Base-by-base conservation (phyloP, 2,329 filamentous ascomycete species). In the Leptographium wingfieldii region DNA sequence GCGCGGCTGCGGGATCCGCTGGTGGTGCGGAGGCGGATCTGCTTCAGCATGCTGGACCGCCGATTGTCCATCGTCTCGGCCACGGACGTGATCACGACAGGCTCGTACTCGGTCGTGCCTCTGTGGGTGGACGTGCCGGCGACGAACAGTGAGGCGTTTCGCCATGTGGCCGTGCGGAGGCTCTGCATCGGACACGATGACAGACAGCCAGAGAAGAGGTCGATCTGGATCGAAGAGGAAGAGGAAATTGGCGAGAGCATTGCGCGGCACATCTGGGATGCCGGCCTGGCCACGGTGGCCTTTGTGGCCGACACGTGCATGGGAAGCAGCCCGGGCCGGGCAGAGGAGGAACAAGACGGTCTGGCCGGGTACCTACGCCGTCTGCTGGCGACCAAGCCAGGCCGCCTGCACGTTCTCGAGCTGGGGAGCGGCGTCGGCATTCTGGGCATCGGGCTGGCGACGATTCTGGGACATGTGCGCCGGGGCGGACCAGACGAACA, bases 181-280 rank as follows among this genome's bases (percentile, higher is more conserved):
- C 62, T 79, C 58, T 65, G 66, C 29, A 59, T 69, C 49, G 58
- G 62, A 19, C 4, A 43, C 14, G 40, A 19, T 1, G 16, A 46
- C 16, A 19, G 16, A 2, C 1, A 48, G 5, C 57, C 52, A 3
- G 16, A 40, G 3, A 31, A 57, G n/a, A 40, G 57, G 22, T 54
- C 68, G 2, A 65, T 68, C 0, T 65, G 63, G 11, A 62, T 81
- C 9, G 71, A 76, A 33, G 69, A 83, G 5, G 76, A 80, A 58
- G 81, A 84, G 62, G 79, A 82, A 58, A 76, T 83, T 11, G 80
- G 80, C 16, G 80, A 83, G 69, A 82, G 79, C 66, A 83, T 84
- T 59, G 80, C 80, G 0, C 75, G 80, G 3, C 80, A 83, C 62
- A 72, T 83, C 6, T 84, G 81, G 81, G 81, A 84, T 58, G 80